Percentiles rank a stretch among this genome's conserved stretches.
These are phyloP conservation scores for Anacardium occidentale DNA, from an alignment of 345 rosid genomes.

Conservation along the genomic window DNA sequence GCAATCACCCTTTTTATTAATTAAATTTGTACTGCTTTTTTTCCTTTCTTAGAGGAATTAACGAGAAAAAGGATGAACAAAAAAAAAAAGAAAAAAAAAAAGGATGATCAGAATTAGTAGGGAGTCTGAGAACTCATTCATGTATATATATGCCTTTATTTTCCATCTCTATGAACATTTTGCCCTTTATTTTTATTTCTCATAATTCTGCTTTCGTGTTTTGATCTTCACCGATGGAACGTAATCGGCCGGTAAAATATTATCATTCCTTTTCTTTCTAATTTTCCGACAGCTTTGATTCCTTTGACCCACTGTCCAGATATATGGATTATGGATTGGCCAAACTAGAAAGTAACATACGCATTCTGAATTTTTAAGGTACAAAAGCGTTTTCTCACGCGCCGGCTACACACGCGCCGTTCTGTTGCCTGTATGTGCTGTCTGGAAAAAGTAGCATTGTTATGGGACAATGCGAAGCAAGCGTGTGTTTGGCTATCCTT, in stretches of 20 bases:
- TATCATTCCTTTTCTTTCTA: not conserved
- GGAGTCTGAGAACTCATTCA: not conserved
- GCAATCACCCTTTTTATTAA: not conserved
- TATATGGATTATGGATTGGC: not conserved
- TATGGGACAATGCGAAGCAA: slow-evolving; percentile 30
- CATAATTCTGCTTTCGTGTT: not conserved
- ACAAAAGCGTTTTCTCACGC: not conserved
- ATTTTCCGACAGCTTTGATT: slow-evolving; percentile 13
- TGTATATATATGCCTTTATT: slow-evolving; percentile 15
- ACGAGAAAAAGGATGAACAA: not conserved
- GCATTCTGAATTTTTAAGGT: slow-evolving; percentile 1
- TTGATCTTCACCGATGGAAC: not conserved
- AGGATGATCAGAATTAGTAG: not conserved
- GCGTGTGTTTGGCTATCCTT: slow-evolving; percentile 39
- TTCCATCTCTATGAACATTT: slow-evolving; percentile 8
- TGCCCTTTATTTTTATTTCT: too few relatives aligned
- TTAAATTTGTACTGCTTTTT: not conserved
- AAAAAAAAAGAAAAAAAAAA: not conserved
- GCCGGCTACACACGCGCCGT: slow-evolving; percentile 18
- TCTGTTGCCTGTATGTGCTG: slow-evolving; percentile 2
- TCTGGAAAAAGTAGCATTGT: not conserved
- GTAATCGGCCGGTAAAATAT: not conserved
- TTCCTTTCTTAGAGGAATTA: not conserved
- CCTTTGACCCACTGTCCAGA: not conserved
- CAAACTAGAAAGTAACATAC: not conserved